A percentile compares a stretch with the other conserved stretches of the same genome.
phyloP scores from a whole-genome alignment of 345 rosid species.

The Pistacia integerrima region DNA sequence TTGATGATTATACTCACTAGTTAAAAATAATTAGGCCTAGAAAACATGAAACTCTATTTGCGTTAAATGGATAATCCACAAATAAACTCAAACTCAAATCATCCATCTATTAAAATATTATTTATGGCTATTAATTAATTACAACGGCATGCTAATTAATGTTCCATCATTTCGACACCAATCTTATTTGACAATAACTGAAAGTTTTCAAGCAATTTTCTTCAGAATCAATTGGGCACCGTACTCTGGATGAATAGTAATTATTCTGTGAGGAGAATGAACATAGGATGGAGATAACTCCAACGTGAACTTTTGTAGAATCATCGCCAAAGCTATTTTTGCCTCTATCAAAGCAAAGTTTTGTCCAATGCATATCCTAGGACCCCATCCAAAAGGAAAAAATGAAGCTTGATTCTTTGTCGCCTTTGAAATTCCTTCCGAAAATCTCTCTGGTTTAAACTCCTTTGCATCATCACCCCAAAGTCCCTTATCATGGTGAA shows the following conservation, averaged over 20 bases:
- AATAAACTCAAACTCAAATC: too few relatives aligned
- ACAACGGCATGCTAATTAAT: too few relatives aligned
- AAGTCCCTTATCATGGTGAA: constrained; percentile 33
- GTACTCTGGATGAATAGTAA: constrained; percentile 25
- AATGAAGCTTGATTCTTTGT: constrained; percentile 21
- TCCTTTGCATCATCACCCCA: constrained; percentile 43
- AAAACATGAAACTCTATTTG: too few relatives aligned
- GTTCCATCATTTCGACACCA: too few relatives aligned
- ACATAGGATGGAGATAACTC: constrained; percentile 32
- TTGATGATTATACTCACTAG: too few relatives aligned
- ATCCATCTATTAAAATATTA: too few relatives aligned
- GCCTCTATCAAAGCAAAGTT: constrained; percentile 31
- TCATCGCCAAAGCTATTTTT: constrained; percentile 23
- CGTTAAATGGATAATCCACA: too few relatives aligned
- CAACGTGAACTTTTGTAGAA: constrained; percentile 20
- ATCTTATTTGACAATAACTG: too few relatives aligned
- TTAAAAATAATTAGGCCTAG: too few relatives aligned
- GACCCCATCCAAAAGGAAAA: constrained; percentile 34
- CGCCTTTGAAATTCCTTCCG: constrained; percentile 38
- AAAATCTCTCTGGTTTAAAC: constrained; percentile 41
- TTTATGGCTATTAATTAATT: too few relatives aligned
- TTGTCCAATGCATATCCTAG: constrained; percentile 38
- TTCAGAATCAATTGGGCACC: constrained; percentile 26
- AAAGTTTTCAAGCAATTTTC: too few relatives aligned
- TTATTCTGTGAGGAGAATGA: constrained; percentile 7